A percentile compares a stretch with the other conserved stretches of the same genome.
Conservation (phyloP, 768 basidiomycete genomes). For the Hygrophorus russula region DNA sequence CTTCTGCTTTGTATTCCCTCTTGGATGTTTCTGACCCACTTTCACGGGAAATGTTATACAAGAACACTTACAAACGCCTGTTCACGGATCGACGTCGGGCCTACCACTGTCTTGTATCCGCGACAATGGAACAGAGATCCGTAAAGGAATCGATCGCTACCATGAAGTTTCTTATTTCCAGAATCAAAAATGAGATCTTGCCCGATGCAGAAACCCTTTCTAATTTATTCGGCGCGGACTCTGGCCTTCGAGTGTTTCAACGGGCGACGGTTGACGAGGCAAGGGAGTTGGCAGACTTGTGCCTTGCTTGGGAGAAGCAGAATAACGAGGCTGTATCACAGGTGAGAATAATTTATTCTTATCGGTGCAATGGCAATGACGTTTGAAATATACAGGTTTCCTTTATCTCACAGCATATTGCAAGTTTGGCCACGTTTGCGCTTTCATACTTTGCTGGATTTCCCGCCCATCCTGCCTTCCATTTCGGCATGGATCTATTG, state of each 20-base stretch:
- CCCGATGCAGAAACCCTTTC: conserved; percentile 8
- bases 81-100: conserved; percentile 9
- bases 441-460: conserved; percentile 7
- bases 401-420: conserved; percentile 1
- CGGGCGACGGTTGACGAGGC: conserved; percentile 9
- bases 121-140: conserved; percentile 6
- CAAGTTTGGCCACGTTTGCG: not conserved
- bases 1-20: conserved; percentile 8
- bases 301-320: conserved; percentile 11
- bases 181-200: conserved; percentile 12
- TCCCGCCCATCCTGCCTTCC: conserved; percentile 8
- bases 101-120: conserved; percentile 8
- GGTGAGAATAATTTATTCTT: conserved; percentile 3
- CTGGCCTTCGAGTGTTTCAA: conserved; percentile 5
- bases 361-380: conserved; percentile 3
- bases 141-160: conserved; percentile 8
- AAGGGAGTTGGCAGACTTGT: conserved; percentile 8
- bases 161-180: conserved; percentile 11
- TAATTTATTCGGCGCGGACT: conserved; percentile 1
- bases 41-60: conserved; percentile 6
- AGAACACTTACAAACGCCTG: conserved; percentile 11
- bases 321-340: conserved; percentile 12
- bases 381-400: not conserved
- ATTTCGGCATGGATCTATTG: conserved; percentile 10
- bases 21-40: conserved; percentile 9